These are phyloP conservation scores for Fraxinus excelsior DNA, from an alignment of 257 asterid species.

Conservation along the genomic window DNA sequence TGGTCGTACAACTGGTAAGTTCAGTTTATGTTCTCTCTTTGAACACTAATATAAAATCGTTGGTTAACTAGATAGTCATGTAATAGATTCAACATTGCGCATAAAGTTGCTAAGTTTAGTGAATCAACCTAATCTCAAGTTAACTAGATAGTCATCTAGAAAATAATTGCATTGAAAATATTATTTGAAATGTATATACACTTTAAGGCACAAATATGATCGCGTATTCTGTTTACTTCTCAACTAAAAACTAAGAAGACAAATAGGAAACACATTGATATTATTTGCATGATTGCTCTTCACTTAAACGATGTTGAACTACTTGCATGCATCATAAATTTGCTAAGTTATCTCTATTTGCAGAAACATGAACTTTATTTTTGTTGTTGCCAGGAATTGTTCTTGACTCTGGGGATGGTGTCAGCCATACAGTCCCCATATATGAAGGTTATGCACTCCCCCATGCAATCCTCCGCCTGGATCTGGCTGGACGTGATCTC, in stretches of 20 bases:
- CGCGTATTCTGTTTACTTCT: no score
- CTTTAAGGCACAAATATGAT: no score
- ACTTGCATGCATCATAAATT: neutral
- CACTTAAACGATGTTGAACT: neutral
- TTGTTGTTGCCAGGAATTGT: constrained; percentile 29
- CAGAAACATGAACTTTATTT: neutral
- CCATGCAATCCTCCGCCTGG: constrained; percentile 32
- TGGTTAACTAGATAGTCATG: neutral
- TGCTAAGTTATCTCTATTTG: neutral
- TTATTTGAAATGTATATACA: no score
- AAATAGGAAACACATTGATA: no score
- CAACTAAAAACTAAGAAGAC: no score
- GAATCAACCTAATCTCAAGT: no score
- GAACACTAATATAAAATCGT: neutral
- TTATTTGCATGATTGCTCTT: neutral
- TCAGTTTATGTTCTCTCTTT: neutral
- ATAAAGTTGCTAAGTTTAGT: neutral
- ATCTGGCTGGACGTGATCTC: constrained; percentile 36
- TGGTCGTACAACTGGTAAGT: constrained; percentile 48
- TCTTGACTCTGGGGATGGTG: constrained; percentile 36
- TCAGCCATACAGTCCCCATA: constrained; percentile 39
- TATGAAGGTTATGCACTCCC: constrained; percentile 37
- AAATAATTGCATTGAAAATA: neutral
- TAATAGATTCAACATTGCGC: neutral
- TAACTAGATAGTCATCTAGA: no score